Evolutionary conservation across 176 grass and related monocot species (phyloP).

Genomic region (Chrysopogon serrulatus): DNA sequence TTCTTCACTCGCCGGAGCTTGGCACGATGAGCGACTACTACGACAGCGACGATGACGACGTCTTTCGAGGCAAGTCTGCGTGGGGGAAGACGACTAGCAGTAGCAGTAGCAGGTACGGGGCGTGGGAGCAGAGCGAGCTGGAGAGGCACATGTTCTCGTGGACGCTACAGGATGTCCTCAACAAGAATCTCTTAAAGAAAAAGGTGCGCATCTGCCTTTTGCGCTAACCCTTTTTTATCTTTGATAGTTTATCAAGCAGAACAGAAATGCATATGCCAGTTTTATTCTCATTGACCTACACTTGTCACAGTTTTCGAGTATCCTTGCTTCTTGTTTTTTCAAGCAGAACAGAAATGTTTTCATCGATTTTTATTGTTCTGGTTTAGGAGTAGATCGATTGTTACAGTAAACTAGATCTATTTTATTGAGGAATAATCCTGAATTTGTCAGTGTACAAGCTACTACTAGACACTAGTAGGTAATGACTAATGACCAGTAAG

Average conservation of each 20-base stretch:
- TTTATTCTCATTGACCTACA: no score
- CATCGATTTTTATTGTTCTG: not conserved
- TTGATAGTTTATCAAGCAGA: not conserved
- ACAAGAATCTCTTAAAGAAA: conserved; percentile 44
- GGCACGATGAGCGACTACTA: conserved; percentile 23
- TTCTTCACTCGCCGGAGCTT: not conserved
- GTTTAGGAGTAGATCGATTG: not conserved
- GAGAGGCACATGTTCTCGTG: conserved; percentile 43
- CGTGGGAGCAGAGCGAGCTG: conserved; percentile 26
- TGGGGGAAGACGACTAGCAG: not conserved
- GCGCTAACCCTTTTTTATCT: no score
- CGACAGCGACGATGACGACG: conserved; percentile 31
- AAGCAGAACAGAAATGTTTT: not conserved
- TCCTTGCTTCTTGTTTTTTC: not conserved
- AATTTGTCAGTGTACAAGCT: not conserved
- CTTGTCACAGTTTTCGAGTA: not conserved
- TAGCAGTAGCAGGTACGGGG: conserved; percentile 4
- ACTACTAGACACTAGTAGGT: no score
- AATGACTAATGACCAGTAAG: not conserved
- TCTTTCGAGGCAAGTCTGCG: not conserved
- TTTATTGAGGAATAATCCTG: not conserved
- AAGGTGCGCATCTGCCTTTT: conserved; percentile 1
- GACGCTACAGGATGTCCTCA: conserved; percentile 39
- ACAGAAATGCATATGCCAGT: not conserved
- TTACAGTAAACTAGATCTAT: no score